These are phyloP conservation scores for Alternaria arbusti DNA, from an alignment of 2,329 filamentous ascomycete genomes.

Conservation along the genomic window DNA sequence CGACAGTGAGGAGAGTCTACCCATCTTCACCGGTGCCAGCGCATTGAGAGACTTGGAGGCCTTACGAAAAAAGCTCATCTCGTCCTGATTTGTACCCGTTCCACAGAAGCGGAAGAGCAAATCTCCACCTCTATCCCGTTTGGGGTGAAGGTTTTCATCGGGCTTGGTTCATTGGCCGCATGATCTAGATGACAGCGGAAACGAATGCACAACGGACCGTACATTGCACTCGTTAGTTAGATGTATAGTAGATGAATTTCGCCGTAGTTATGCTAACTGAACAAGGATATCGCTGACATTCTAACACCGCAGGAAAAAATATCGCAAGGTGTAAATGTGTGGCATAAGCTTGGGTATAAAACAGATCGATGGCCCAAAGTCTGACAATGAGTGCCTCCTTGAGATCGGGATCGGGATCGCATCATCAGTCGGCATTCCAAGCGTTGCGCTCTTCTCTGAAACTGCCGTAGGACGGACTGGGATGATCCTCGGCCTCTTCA, in stretches of 20 bases:
- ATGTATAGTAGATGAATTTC: not conserved
- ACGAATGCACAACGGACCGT: not conserved
- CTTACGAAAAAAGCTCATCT: not conserved
- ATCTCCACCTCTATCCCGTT: not conserved
- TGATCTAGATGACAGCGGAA: not conserved
- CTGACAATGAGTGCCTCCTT: not conserved
- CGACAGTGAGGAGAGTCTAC: not conserved
- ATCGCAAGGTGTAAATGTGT: conserved; percentile 5
- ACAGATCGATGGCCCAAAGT: conserved; percentile 3
- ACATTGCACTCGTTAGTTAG: not conserved
- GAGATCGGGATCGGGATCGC: not conserved
- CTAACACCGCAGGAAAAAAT: conserved; percentile 2
- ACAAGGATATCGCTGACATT: not conserved
- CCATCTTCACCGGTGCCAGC: conserved; percentile 19
- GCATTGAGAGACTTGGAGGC: not conserved
- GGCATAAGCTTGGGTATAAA: conserved; percentile 16
- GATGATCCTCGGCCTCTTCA: conserved; percentile 25
- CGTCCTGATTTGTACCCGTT: not conserved
- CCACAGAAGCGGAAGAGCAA: not conserved
- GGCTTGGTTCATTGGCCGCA: not conserved
- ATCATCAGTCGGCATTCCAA: conserved; percentile 43
- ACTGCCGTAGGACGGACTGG: conserved; percentile 50
- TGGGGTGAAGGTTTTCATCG: not conserved
- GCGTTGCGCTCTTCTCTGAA: conserved; percentile 52
- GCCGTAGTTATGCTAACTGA: not conserved